A percentile compares a stretch with the other conserved stretches of the same genome.
These are phyloP conservation scores for Tieghemiomyces parasiticus DNA, from an alignment of 192 early-diverging fungal species.

Conservation along the genomic window DNA sequence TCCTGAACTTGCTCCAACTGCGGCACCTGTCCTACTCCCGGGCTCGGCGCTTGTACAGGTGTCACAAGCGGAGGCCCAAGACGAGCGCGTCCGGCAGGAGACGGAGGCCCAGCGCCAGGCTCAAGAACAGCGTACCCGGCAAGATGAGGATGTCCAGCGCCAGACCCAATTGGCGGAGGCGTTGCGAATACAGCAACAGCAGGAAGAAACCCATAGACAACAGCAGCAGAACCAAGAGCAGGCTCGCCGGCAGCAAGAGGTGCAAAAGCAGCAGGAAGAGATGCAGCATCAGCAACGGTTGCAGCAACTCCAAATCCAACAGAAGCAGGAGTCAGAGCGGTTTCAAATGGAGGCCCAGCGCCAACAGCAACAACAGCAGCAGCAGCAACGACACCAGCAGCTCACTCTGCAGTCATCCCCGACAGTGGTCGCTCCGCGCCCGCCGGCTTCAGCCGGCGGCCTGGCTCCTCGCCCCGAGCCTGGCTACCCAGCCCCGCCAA, in stretches of 20 bases:
- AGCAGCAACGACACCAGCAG: neutral
- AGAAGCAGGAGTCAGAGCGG: neutral
- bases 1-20: too few relatives aligned
- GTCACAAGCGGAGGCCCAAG: neutral
- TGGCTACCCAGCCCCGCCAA: neutral
- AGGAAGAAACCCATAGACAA: neutral
- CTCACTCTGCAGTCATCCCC: neutral
- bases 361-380: neutral
- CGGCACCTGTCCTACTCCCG: neutral
- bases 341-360: neutral
- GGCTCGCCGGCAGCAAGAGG: too few relatives aligned
- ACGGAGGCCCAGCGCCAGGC: neutral
- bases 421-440: neutral
- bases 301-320: neutral
- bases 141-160: too few relatives aligned
- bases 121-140: too few relatives aligned
- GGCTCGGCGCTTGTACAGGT: neutral
- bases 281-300: neutral
- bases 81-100: neutral
- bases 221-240: neutral
- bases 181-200: neutral
- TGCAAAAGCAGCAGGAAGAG: neutral
- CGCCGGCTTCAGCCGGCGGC: neutral
- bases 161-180: too few relatives aligned
- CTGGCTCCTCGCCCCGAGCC: neutral